Base-by-base conservation (phyloP, 2,329 filamentous ascomycete species). In the Coniochaeta hoffmannii region DNA sequence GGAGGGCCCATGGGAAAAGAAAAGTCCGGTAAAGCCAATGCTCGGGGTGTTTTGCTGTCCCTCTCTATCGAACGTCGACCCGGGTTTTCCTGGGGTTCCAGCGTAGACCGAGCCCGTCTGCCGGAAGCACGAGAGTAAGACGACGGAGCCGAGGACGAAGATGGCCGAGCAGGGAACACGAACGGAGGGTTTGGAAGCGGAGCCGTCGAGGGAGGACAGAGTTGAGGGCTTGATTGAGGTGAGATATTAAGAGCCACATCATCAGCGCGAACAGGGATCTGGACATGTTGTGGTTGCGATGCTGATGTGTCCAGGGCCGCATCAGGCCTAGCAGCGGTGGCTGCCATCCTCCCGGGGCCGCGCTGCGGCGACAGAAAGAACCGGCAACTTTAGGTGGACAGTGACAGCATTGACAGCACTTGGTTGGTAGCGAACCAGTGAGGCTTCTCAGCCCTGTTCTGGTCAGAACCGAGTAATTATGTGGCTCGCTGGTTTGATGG, bases 131-230 rank as follows among this genome's bases (percentile, higher is more conserved):
- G 72, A 9, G 80, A 76, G 46, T 73, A 73, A 0, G 76, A 73
- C 3, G 75, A 71, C 2, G 78, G 73, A 3, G 76, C 73, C 1
- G 77, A 76, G 19, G 73, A 71, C 7, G 79, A 72, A 1, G 77
- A 67, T 8, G 76, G 70, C 49, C 73, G 69, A 22, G 74, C 69
- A 1, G 85, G 86, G 62, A 88, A 88, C 56, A 83, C 76, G 63
- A 88, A 88, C 6, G 78, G 78, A 30, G 85, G 84, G 54, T 87
- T 87, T 50, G 83, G 83, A 53, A 74, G 75, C 53, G 80, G 78
- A 26, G 70, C 62, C 24, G 68, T 66, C 41, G 66, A 64, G 53
- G 66, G 66, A 53, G 71, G 69, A 50, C 73, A 72, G 15, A 63
- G 57, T 53, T 70, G 68, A 22, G 68, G 59, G 61, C 62, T 66